Evolutionary conservation across 1,284 basidiomycete genomes (phyloP), one percentile per base, ranked within the genome.

Genomic region (Uromyces viciae-fabae): DNA sequence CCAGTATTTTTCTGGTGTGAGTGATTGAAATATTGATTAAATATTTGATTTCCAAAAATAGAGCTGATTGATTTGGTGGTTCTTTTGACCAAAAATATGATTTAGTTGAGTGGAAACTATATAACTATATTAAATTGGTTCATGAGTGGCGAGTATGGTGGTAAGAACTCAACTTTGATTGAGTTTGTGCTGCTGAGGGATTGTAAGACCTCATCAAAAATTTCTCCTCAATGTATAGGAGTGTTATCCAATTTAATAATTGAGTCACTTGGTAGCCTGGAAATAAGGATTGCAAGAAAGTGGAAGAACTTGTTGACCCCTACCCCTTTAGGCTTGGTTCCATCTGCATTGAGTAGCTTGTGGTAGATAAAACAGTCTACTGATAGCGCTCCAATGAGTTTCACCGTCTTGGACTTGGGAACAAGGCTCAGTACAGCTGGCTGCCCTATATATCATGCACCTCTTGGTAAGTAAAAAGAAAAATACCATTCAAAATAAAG

Each of bases 111-210:
- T 71, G 68, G 22, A 71, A 71, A 17, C 19, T 11, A n/a, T 46
- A 71, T 28, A n/a, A n/a, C n/a, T n/a, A n/a, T n/a, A n/a, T 71
- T 25, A 25, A 71, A 46, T 17, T n/a, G 68, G 42, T 71, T 49
- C 3, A 71, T 17, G 28, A 71, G 49, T 4, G 42, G 68, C 14
- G 42, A 71, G 40, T 71, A 71, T 11, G 40, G 40, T 3, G n/a
- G 68, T 11, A 71, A 43, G 36, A 71, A 71, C 33, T 66, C 62
- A 66, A 66, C 38, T 25, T 28, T 33, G 17, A 66, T 66, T 33
- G 11, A 9, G 5, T 66, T 66, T 66, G 62, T 33, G 33, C 11
- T 36, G 9, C 38, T 40, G 38, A 66, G 62, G 28, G 17, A 14
- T 38, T 31, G 14, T 33, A 14, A 33, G 9, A 66, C 33, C 25